Conservation (phyloP, 495 filamentous ascomycete species). For the Aeminium ludgeri region DNA sequence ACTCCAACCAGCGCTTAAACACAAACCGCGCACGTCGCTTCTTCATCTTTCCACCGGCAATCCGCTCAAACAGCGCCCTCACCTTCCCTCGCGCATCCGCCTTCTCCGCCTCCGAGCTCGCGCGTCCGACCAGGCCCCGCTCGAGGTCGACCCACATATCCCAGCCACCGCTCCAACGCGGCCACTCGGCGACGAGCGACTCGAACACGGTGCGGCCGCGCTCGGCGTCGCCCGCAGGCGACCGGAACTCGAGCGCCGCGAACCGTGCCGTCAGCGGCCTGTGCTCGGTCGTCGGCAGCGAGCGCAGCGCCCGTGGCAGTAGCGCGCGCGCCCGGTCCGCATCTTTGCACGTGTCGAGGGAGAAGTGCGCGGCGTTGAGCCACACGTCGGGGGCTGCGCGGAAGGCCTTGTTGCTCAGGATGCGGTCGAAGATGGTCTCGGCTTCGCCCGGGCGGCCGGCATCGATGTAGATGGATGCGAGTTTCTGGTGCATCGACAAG, state of each 20-base stretch:
- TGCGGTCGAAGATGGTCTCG: constrained; percentile 67
- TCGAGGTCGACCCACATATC: constrained; percentile 81
- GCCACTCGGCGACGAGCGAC: constrained; percentile 63
- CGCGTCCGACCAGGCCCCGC: constrained; percentile 19
- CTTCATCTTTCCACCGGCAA: constrained; percentile 43
- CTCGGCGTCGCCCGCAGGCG: constrained; percentile 66
- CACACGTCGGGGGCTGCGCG: constrained; percentile 60
- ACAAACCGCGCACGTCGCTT: constrained; percentile 20
- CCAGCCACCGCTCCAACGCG: constrained; percentile 82
- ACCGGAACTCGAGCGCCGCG: constrained; percentile 77
- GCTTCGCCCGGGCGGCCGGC: constrained; percentile 79
- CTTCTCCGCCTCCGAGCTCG: constrained; percentile 28
- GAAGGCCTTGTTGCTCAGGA: constrained; percentile 69
- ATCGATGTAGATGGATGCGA: constrained; percentile 88
- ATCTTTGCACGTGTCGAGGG: constrained; percentile 51
- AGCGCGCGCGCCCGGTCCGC: constrained; percentile 61
- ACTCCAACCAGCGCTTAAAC: constrained; percentile 26
- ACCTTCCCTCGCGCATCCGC: constrained; percentile 45
- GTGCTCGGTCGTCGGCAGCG: constrained; percentile 54
- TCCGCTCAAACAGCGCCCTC: constrained; percentile 65
- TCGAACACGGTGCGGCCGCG: constrained; percentile 91
- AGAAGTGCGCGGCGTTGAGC: constrained; percentile 88
- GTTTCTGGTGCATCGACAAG: constrained; percentile 72
- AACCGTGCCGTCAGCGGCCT: constrained; percentile 70
- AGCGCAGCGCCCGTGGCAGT: constrained; percentile 73